Evolutionary conservation across 768 basidiomycete species (phyloP).

Genomic region (Rhodotorula taiwanensis): DNA sequence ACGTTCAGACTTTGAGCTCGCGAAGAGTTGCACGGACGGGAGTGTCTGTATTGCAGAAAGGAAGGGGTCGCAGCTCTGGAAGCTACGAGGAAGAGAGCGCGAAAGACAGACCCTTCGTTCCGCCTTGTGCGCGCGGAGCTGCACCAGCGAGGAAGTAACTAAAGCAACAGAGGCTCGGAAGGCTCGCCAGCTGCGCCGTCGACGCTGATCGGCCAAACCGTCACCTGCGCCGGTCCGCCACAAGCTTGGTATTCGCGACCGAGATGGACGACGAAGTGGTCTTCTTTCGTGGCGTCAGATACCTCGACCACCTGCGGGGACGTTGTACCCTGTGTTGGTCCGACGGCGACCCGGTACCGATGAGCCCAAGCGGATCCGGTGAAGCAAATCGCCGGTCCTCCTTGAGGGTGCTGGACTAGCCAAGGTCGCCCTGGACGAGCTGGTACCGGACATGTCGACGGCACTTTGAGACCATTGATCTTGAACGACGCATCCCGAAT

Average conservation of each 20-base stretch:
- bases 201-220: conserved; percentile 8
- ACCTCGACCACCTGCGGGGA: background rate
- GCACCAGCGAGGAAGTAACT: too few species aligned
- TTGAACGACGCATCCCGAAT: conserved; percentile 31
- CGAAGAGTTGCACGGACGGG: too few species aligned
- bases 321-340: background rate
- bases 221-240: conserved; percentile 4
- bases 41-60: conserved; percentile 9
- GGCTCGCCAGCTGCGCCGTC: conserved; percentile 1
- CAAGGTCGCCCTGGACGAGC: conserved; percentile 8
- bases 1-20: too few species aligned
- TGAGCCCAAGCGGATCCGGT: conserved; percentile 25
- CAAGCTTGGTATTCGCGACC: background rate
- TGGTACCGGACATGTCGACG: background rate
- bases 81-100: too few species aligned
- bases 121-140: too few species aligned
- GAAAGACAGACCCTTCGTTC: too few species aligned
- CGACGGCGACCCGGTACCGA: conserved; percentile 23
- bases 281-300: conserved; percentile 26
- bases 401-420: background rate
- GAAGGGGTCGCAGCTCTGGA: too few species aligned
- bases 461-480: conserved; percentile 13
- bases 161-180: background rate
- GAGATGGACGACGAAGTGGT: conserved; percentile 9
- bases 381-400: conserved; percentile 4